phyloP scores from a whole-genome alignment of 305 asterid genomes.

The Lippia alba region DNA sequence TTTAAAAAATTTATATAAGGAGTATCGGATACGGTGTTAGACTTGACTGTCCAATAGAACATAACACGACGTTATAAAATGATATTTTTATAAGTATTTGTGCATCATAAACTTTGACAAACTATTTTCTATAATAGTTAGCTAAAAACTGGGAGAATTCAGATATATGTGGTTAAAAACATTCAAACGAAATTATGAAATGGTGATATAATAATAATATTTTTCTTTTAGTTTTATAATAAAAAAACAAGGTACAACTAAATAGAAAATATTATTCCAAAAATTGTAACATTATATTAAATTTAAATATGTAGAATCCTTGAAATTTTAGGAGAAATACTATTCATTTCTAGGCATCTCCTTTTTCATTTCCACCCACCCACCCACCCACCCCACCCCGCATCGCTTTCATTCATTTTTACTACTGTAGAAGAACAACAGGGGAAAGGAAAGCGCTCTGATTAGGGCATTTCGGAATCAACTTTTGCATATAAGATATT shows the following conservation, averaged over 20 bases:
- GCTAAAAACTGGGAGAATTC: not conserved
- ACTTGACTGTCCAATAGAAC: too few species aligned
- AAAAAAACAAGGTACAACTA: not conserved
- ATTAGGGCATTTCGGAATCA: slow-evolving; percentile 39
- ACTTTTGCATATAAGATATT: not conserved
- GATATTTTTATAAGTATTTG: not conserved
- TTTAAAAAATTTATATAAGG: too few species aligned
- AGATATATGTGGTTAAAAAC: not conserved
- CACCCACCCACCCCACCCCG: slow-evolving; percentile 8
- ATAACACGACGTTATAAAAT: too few species aligned
- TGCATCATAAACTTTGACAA: not conserved
- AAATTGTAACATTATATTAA: too few species aligned
- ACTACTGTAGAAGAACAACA: slow-evolving; percentile 27
- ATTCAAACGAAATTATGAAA: too few species aligned
- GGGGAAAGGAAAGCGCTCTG: slow-evolving; percentile 20
- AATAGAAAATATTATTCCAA: not conserved
- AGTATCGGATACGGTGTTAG: too few species aligned
- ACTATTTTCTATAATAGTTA: too few species aligned
- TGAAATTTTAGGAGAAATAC: too few species aligned
- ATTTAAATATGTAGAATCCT: too few species aligned
- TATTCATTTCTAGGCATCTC: not conserved
- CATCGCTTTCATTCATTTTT: slow-evolving; percentile 3
- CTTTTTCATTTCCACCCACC: slow-evolving; percentile 22
- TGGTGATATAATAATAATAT: too few species aligned
- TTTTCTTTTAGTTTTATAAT: too few species aligned